These are phyloP conservation scores for Pichia sp. DNA, from an alignment of 1,139 yeast species.

Conservation along the genomic window DNA sequence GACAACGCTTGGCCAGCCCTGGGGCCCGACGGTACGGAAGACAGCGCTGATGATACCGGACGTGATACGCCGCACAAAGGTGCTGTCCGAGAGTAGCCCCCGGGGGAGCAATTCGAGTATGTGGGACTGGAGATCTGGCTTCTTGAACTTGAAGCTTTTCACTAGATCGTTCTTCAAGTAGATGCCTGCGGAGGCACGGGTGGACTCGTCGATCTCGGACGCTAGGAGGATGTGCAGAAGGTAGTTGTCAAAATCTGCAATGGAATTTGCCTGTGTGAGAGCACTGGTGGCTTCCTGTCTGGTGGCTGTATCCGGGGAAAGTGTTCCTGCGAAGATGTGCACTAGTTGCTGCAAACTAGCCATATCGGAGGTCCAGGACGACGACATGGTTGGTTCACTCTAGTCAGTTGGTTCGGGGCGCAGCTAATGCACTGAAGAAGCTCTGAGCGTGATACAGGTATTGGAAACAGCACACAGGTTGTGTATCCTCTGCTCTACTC, in stretches of 20 bases:
- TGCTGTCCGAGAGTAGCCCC: slow-evolving; percentile 60
- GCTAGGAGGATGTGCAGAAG: slow-evolving; percentile 67
- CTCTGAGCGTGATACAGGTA: neutral
- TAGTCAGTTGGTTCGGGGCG: neutral
- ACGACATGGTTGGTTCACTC: neutral
- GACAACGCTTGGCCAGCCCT: slow-evolving; percentile 70
- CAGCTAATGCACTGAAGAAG: neutral
- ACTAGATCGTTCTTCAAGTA: slow-evolving; percentile 66
- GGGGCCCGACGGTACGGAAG: slow-evolving; percentile 66
- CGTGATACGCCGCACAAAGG: slow-evolving; percentile 74
- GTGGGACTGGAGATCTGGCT: slow-evolving; percentile 43
- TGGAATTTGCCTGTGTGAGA: slow-evolving; percentile 58
- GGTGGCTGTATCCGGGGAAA: slow-evolving; percentile 51
- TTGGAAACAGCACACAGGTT: too few species aligned
- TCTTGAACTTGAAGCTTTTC: slow-evolving; percentile 31
- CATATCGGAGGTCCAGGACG: slow-evolving; percentile 59
- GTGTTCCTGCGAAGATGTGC: slow-evolving; percentile 59
- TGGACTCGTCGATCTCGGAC: slow-evolving; percentile 38
- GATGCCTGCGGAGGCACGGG: slow-evolving; percentile 87
- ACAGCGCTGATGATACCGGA: slow-evolving; percentile 87
- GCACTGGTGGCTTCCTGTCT: slow-evolving; percentile 65
- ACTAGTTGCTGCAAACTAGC: slow-evolving; percentile 59
- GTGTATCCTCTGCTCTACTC: too few species aligned
- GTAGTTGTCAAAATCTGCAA: slow-evolving; percentile 77
- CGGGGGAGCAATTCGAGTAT: slow-evolving; percentile 58